These are phyloP conservation scores for Phytophthora hibernalis DNA, from an alignment of 352 stramenopile genomes.

Conservation along the genomic window DNA sequence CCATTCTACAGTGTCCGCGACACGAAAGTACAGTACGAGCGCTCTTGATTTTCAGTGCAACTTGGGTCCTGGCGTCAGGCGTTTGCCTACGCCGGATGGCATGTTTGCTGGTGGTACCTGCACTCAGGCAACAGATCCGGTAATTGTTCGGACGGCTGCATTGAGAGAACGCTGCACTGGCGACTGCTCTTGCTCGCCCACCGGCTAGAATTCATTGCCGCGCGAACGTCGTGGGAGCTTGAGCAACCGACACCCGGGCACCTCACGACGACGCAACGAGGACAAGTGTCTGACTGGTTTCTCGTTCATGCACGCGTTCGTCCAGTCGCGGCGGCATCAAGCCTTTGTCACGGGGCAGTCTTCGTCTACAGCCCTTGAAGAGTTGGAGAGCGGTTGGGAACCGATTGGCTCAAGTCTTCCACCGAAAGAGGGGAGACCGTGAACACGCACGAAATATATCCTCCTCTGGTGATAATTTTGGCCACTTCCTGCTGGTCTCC, in stretches of 20 bases:
- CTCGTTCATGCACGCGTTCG: constrained; percentile 14
- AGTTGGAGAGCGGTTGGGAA: constrained; percentile 5
- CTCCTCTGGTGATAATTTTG: background rate
- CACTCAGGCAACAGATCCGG: constrained; percentile 12
- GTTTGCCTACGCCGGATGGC: background rate
- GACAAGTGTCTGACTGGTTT: constrained; percentile 4
- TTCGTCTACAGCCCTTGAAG: constrained; percentile 1
- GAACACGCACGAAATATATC: constrained; percentile 18
- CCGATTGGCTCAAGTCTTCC: constrained; percentile 11
- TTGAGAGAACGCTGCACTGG: constrained; percentile 5
- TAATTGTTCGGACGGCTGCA: constrained; percentile 2
- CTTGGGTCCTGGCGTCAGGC: too few relatives aligned
- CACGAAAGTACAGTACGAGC: too few relatives aligned
- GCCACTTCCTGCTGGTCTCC: background rate
- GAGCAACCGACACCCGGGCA: constrained; percentile 8
- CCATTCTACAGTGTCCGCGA: constrained; percentile 7
- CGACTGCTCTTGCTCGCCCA: constrained; percentile 5
- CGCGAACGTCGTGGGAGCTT: background rate
- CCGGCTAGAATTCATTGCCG: constrained; percentile 1
- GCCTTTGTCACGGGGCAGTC: constrained; percentile 10
- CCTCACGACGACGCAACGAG: constrained; percentile 14
- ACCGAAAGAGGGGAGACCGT: constrained; percentile 8
- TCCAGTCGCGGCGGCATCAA: constrained; percentile 20
- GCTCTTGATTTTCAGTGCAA: too few relatives aligned
- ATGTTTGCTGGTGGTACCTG: constrained; percentile 2